These are phyloP conservation scores for Kwoniella bestiolae DNA, from an alignment of 768 basidiomycete species.

Conservation along the genomic window DNA sequence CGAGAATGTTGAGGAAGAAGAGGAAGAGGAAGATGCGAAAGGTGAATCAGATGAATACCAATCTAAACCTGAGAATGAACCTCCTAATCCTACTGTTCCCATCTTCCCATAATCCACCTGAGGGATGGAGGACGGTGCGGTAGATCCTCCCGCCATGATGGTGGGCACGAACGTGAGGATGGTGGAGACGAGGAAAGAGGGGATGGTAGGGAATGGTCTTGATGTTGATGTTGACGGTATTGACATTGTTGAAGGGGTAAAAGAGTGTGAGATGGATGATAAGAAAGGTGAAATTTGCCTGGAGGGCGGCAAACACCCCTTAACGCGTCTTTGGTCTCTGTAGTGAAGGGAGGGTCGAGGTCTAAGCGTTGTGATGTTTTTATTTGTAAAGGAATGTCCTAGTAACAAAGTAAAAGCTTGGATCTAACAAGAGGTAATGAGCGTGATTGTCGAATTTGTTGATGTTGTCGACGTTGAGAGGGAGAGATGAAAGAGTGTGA, in stretches of 20 bases:
- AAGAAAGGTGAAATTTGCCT: background rate
- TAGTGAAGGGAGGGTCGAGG: background rate
- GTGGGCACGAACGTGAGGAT: constrained; percentile 26
- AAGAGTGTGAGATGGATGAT: background rate
- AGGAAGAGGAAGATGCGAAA: constrained; percentile 64
- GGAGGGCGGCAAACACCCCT: background rate
- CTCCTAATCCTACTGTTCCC: constrained; percentile 87
- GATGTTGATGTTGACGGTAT: background rate
- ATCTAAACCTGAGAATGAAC: constrained; percentile 84
- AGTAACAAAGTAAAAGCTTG: background rate
- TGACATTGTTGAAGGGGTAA: background rate
- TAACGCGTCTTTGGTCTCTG: background rate
- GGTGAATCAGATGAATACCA: constrained; percentile 42
- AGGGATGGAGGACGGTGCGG: constrained; percentile 60
- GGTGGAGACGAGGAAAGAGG: constrained; percentile 28
- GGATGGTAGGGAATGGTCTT: constrained; percentile 7
- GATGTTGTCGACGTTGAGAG: background rate
- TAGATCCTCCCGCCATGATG: constrained; percentile 34
- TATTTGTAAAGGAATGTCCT: constrained; percentile 10
- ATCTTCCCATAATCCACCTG: constrained; percentile 76
- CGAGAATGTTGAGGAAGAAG: constrained; percentile 60
- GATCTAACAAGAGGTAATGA: background rate
- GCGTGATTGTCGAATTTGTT: background rate
- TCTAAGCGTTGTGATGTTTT: background rate
- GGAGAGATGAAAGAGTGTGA: constrained; percentile 18